Percentiles rank a stretch among this genome's conserved stretches.
Conservation (phyloP, 495 filamentous ascomycete species). For the Aspergillus conjunctus region DNA sequence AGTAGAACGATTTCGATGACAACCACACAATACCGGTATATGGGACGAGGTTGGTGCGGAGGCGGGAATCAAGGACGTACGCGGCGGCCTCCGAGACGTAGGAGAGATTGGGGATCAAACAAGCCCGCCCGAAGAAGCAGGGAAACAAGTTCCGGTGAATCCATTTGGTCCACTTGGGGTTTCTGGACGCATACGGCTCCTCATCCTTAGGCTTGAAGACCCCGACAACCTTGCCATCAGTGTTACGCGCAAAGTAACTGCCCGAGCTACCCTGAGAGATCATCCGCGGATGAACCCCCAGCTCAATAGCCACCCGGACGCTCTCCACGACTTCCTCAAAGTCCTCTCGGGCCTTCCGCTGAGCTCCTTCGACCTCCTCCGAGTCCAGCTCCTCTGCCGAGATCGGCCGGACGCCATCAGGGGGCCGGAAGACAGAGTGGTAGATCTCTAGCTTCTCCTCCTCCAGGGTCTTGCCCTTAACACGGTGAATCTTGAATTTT, state of each 20-base stretch:
- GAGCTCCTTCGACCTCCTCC: conserved; percentile 52
- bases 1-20: conserved; percentile 96
- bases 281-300: conserved; percentile 90
- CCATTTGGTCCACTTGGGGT: conserved; percentile 97
- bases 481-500: conserved; percentile 86
- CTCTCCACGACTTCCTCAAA: conserved; percentile 92
- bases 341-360: conserved; percentile 69
- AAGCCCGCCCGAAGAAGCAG: conserved; percentile 94
- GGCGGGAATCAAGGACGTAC: conserved; percentile 87
- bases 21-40: conserved; percentile 94
- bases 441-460: conserved; percentile 94
- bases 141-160: conserved; percentile 93
- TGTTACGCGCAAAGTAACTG: conserved; percentile 94
- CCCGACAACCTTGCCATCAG: conserved; percentile 88
- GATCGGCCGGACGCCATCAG: conserved; percentile 77
- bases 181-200: conserved; percentile 90
- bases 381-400: conserved; percentile 73
- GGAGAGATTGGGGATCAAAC: conserved; percentile 97
- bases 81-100: conserved; percentile 98
- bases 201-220: conserved; percentile 99
- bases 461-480: conserved; percentile 72
- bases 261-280: conserved; percentile 97
- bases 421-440: conserved; percentile 92
- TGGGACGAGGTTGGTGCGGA: conserved; percentile 89
- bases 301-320: conserved; percentile 83